phyloP scores from a whole-genome alignment of 306 rosid genomes.

The Sphenostylis stenocarpa region DNA sequence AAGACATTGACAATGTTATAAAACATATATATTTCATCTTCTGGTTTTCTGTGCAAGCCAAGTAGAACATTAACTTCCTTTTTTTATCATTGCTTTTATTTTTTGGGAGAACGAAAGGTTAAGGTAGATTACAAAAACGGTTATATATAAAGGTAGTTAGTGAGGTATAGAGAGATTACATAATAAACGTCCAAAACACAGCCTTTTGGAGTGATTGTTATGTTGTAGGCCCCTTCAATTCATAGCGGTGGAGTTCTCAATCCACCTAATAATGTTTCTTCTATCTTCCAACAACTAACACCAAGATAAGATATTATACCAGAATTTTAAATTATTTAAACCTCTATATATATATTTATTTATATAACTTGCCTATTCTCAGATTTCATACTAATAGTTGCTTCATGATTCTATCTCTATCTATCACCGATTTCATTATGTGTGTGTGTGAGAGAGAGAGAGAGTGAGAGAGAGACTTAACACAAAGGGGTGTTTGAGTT shows the following conservation, averaged over 20 bases:
- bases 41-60: constrained; percentile 5
- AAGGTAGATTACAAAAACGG: constrained; percentile 1
- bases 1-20: constrained; percentile 5
- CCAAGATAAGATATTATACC: neutral
- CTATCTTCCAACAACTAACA: neutral
- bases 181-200: constrained; percentile 18
- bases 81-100: neutral
- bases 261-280: neutral
- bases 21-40: constrained; percentile 10
- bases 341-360: neutral
- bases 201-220: constrained; percentile 38
- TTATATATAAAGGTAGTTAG: constrained; percentile 13
- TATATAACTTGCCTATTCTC: constrained; percentile 6
- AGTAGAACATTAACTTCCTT: constrained; percentile 17
- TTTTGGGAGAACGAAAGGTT: neutral
- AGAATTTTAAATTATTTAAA: neutral
- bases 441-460: neutral
- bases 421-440: neutral
- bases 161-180: neutral
- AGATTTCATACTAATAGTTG: constrained; percentile 6
- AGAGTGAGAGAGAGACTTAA: neutral
- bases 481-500: neutral
- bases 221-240: constrained; percentile 30
- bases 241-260: neutral
- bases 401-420: constrained; percentile 15